Conservation (phyloP, 2,329 filamentous ascomycete genomes). For the Sporothrix mexicana region DNA sequence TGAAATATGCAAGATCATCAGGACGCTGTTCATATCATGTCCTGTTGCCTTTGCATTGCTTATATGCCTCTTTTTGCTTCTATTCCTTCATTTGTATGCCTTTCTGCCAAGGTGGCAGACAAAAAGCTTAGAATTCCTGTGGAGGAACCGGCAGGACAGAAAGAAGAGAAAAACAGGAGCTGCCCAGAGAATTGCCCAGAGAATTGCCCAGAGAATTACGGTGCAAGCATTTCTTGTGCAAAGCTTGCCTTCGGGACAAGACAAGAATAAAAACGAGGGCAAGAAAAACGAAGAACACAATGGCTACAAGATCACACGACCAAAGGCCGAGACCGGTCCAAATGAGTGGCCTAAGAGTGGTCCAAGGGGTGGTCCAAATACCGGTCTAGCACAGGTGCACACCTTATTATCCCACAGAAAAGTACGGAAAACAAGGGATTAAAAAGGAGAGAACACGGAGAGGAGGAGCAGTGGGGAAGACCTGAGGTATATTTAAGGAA, state of each 20-base stretch:
- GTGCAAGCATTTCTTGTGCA: background rate
- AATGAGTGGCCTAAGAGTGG: too few species aligned
- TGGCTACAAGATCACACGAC: too few species aligned
- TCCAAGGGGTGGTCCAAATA: background rate
- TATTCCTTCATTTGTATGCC: background rate
- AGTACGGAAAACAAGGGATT: background rate
- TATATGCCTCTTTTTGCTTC: background rate
- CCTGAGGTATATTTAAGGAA: background rate
- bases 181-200: too few species aligned
- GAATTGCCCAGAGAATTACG: too few species aligned
- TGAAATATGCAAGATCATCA: background rate
- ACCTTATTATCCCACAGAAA: background rate
- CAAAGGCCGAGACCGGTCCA: constrained; percentile 18
- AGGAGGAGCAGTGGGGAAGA: background rate
- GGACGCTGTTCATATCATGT: background rate
- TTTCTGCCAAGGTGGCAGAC: background rate
- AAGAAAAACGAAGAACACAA: background rate
- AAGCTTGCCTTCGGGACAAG: background rate
- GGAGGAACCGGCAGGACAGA: background rate
- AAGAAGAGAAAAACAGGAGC: background rate
- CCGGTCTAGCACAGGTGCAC: background rate
- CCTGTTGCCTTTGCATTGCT: background rate
- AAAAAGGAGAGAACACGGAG: background rate
- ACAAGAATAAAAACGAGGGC: background rate
- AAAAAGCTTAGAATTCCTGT: background rate